A percentile compares a stretch with the other conserved stretches of the same genome.
Conservation (phyloP, 139 green algal genomes). For the Picochlorum sp. region DNA sequence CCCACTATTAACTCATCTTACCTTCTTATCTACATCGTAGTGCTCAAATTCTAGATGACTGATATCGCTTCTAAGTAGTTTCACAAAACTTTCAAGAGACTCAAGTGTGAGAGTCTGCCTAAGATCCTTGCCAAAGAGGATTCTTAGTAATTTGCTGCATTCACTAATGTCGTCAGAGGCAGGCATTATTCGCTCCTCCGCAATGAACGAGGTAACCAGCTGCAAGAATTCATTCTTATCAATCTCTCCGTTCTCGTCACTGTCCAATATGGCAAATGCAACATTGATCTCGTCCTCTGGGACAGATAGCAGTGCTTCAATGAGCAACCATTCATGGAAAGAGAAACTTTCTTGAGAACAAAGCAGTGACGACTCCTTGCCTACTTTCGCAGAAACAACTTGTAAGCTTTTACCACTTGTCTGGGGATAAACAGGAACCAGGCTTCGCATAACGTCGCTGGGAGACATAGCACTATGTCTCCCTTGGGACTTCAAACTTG, state of each 20-base stretch:
- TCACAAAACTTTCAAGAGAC: too few species aligned
- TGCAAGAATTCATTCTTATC: conserved; percentile 45
- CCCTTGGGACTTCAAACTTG: conserved; percentile 1
- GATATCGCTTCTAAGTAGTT: conserved; percentile 45
- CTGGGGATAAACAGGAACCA: conserved; percentile 68
- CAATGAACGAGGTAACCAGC: not conserved
- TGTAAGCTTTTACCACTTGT: conserved; percentile 31
- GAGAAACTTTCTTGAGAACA: conserved; percentile 50
- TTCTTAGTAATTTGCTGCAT: conserved; percentile 35
- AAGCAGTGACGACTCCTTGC: conserved; percentile 8
- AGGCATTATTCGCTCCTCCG: not conserved
- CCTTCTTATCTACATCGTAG: too few species aligned
- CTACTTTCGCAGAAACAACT: conserved; percentile 39
- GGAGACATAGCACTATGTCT: conserved; percentile 23
- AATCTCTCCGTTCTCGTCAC: conserved; percentile 41
- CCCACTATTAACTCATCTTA: too few species aligned
- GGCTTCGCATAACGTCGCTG: conserved; percentile 36
- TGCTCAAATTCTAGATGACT: conserved; percentile 61
- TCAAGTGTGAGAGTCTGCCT: too few species aligned
- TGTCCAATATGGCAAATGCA: conserved; percentile 61
- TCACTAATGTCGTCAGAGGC: not conserved
- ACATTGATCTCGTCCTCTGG: conserved; percentile 24
- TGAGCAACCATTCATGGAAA: conserved; percentile 69
- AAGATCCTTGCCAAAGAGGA: conserved; percentile 50
- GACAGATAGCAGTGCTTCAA: conserved; percentile 57